These are phyloP conservation scores for Phytophthora boehmeriae DNA, from an alignment of 352 stramenopile genomes.

Conservation along the genomic window DNA sequence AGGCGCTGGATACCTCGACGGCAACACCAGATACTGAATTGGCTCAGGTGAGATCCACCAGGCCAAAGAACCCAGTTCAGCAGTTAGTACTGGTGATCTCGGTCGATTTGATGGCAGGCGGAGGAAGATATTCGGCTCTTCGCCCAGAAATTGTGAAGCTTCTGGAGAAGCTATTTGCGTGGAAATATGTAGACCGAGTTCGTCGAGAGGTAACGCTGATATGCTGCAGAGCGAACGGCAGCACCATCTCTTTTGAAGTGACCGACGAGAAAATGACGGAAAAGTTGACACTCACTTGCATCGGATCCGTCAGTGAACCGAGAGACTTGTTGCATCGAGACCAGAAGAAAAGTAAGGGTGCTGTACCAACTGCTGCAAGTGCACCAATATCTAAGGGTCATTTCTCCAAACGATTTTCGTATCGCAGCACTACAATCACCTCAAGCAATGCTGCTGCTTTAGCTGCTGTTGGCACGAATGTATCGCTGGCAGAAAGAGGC, in stretches of 20 bases:
- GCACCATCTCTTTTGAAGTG: constrained; percentile 53
- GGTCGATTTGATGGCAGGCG: constrained; percentile 54
- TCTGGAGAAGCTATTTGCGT: constrained; percentile 71
- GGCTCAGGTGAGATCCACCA: constrained; percentile 1
- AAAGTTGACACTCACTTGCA: constrained; percentile 46
- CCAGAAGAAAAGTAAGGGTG: constrained; percentile 24
- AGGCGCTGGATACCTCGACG: constrained; percentile 37
- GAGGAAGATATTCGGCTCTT: constrained; percentile 38
- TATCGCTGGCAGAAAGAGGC: background rate
- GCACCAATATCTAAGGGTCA: constrained; percentile 45
- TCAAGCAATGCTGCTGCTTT: constrained; percentile 4
- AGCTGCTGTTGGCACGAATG: background rate
- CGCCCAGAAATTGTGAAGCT: constrained; percentile 53
- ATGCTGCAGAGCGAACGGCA: constrained; percentile 35
- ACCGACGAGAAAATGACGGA: constrained; percentile 70
- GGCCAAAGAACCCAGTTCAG: constrained; percentile 42
- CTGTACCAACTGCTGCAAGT: constrained; percentile 1
- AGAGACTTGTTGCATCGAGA: constrained; percentile 29
- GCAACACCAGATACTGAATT: constrained; percentile 2
- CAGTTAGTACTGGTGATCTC: constrained; percentile 61
- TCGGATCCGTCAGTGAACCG: constrained; percentile 63
- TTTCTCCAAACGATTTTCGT: constrained; percentile 81
- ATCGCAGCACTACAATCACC: constrained; percentile 39
- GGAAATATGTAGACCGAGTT: constrained; percentile 49
- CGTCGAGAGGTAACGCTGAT: constrained; percentile 52